Evolutionary conservation across 495 filamentous ascomycete genomes (phyloP), one percentile per base, ranked within the genome.

Genomic region (Barbatosphaeria neglecta): DNA sequence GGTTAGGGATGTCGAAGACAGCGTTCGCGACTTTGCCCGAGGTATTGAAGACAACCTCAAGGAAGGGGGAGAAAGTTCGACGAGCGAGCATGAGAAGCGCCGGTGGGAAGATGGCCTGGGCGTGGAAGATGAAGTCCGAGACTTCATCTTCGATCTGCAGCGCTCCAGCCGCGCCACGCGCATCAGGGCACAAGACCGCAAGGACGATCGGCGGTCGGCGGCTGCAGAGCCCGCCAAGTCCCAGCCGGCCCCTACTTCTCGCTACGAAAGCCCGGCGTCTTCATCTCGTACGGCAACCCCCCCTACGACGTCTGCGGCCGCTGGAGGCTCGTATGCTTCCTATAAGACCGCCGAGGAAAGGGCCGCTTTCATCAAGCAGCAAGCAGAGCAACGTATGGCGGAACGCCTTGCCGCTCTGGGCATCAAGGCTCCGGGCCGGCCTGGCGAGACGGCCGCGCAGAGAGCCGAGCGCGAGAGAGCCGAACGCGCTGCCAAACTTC

Each of bases 61-160:
- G 57, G 86, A 94, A 48, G 84, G 82, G 38, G 73, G 72, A n/a
- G 77, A 87, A 37, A 52, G 77, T 67, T 54, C 82, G 59, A 61
- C 69, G 9, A 68, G 69, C 18, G 87, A 97, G 60, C 92, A 97
- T 62, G 93, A 99, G 69, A 79, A 73, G 53, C 77, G 92, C 47
- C 80, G 92, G 47, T 99, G 93, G 93, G 90, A 97, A 56, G 93
- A 99, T 68, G 93, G 80, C 28, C 70, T 97, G 28, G 93, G 93
- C 23, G 93, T 99, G 44, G 93, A 99, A 54, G 90, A 97, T 55
- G 86, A 92, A 49, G 85, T 95, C 48, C 84, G 87, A 53, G 92
- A 97, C 54, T 96, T 99, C 66, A 97, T 99, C 56, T 97, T 88
- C 56, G 93, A 96, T 51, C 64, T 99, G 25, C 87, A 95, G 58